phyloP scores from a whole-genome alignment of 2,329 filamentous ascomycete species.

The Lachnellula cervina region DNA sequence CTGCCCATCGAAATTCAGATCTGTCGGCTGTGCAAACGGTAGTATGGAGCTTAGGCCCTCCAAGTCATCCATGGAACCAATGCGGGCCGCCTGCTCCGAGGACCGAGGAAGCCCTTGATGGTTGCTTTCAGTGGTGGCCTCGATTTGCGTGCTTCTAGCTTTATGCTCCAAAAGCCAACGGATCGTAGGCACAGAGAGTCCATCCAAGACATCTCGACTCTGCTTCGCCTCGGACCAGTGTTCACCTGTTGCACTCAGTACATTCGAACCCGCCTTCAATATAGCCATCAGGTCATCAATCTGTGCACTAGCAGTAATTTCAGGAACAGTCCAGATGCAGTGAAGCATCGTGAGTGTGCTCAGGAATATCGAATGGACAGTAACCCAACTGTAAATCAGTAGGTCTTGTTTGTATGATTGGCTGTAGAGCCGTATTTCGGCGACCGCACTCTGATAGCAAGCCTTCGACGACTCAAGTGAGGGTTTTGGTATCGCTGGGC shows the following conservation, averaged over 20 bases:
- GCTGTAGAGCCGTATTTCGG: slow-evolving; percentile 38
- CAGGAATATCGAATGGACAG: slow-evolving; percentile 45
- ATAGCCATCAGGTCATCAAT: slow-evolving; percentile 39
- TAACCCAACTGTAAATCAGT: slow-evolving; percentile 44
- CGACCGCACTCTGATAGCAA: slow-evolving; percentile 41
- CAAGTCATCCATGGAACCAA: neutral
- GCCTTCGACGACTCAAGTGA: slow-evolving; percentile 35
- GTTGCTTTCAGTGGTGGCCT: neutral
- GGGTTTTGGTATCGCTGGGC: slow-evolving; percentile 47
- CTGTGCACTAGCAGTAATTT: slow-evolving; percentile 35
- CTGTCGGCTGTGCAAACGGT: neutral
- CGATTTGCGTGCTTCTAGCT: neutral
- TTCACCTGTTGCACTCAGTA: slow-evolving; percentile 47
- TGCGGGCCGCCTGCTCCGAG: neutral
- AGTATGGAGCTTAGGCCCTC: neutral
- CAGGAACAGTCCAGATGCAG: slow-evolving; percentile 43
- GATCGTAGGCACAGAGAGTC: slow-evolving; percentile 32
- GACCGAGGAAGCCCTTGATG: neutral
- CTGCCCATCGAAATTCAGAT: neutral
- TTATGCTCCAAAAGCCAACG: slow-evolving; percentile 25
- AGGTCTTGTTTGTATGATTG: slow-evolving; percentile 41
- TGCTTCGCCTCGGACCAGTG: slow-evolving; percentile 48
- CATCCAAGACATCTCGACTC: slow-evolving; percentile 41
- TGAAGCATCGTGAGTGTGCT: slow-evolving; percentile 47
- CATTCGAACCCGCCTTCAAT: slow-evolving; percentile 39